Percentiles rank a stretch among this genome's conserved stretches.
Evolutionary conservation across 805 yeast genomes (phyloP).

Genomic region (Yamadazyma nakazawae): DNA sequence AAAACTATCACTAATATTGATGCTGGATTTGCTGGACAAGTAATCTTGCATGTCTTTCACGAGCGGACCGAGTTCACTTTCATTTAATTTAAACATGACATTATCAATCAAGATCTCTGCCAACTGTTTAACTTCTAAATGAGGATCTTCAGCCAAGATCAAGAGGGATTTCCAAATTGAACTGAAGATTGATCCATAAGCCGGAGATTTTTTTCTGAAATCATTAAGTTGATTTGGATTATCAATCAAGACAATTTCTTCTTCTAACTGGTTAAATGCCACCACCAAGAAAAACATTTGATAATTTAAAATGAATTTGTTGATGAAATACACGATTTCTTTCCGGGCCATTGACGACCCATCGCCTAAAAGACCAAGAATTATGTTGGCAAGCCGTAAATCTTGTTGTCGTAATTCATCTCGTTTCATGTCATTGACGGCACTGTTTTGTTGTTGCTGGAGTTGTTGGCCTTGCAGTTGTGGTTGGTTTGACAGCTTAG

Average conservation of each 20-base stretch:
- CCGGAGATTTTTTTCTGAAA: conserved; percentile 65
- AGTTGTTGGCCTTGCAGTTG: conserved; percentile 16
- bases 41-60: conserved; percentile 66
- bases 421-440: conserved; percentile 27
- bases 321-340: conserved; percentile 75
- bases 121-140: conserved; percentile 66
- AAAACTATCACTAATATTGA: conserved; percentile 37
- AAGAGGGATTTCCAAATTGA: conserved; percentile 86
- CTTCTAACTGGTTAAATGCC: conserved; percentile 81
- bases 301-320: conserved; percentile 68
- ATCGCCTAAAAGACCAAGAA: conserved; percentile 70
- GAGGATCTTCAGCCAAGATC: conserved; percentile 84
- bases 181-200: conserved; percentile 82
- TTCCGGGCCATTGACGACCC: conserved; percentile 88
- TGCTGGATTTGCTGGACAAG: conserved; percentile 48
- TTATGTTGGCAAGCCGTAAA: conserved; percentile 62
- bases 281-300: conserved; percentile 75
- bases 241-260: conserved; percentile 67
- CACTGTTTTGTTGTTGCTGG: conserved; percentile 14
- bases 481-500: conserved; percentile 8
- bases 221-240: conserved; percentile 60
- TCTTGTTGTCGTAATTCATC: conserved; percentile 65
- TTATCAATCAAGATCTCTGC: conserved; percentile 77
- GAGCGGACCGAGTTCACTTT: conserved; percentile 61
- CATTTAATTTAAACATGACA: conserved; percentile 59